Conservation (phyloP, 352 stramenopile genomes). For the Globisporangium nunn region DNA sequence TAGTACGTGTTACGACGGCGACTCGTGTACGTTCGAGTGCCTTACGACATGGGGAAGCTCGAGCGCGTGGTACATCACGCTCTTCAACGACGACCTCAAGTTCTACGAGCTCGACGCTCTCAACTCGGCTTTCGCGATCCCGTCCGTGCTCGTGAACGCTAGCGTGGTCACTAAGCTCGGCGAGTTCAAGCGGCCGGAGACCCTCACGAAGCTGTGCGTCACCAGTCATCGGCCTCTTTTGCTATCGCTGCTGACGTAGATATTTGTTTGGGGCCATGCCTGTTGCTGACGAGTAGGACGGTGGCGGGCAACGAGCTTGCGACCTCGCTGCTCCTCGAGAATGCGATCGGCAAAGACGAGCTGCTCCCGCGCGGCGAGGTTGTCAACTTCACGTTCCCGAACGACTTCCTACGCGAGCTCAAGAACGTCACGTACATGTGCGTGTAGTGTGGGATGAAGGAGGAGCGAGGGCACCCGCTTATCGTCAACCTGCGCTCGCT, state of each 20-base stretch:
- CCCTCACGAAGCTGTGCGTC: background rate
- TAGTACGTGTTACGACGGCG: constrained; percentile 3
- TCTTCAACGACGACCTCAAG: background rate
- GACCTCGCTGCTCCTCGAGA: background rate
- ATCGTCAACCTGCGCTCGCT: no score
- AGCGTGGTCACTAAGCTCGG: background rate
- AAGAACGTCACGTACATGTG: constrained; percentile 1
- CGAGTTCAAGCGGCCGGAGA: background rate
- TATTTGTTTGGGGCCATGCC: no score
- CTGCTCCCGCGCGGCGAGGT: background rate
- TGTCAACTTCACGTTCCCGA: constrained; percentile 4
- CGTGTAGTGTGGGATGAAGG: background rate
- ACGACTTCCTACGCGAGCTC: constrained; percentile 2
- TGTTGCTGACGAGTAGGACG: background rate
- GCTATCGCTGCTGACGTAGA: background rate
- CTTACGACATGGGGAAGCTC: background rate
- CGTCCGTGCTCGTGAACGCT: background rate
- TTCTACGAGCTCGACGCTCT: background rate
- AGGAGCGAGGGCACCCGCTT: no score
- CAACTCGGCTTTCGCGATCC: background rate
- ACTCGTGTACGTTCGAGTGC: constrained; percentile 5
- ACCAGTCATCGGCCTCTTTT: background rate
- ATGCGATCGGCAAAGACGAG: background rate
- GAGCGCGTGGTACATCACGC: constrained; percentile 2
- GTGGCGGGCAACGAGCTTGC: constrained; percentile 3